Conservation (phyloP, 2,329 filamentous ascomycete species). For the Xylariaceae sp. region DNA sequence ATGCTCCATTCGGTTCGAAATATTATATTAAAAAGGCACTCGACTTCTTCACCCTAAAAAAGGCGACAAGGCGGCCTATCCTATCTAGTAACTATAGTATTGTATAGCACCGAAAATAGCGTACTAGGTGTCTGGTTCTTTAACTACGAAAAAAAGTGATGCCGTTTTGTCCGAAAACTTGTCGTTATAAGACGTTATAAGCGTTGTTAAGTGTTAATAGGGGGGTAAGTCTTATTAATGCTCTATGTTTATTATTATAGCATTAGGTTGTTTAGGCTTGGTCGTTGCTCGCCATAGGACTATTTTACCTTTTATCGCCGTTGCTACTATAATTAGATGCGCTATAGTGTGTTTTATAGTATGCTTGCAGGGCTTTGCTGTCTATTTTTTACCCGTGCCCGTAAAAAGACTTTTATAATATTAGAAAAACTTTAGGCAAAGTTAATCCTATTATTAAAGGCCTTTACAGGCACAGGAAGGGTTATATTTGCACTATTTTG, state of each 20-base stretch:
- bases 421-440: constrained; percentile 8
- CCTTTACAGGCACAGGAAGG: constrained; percentile 1
- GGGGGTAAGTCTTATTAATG: background rate
- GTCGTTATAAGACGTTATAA: too few species aligned
- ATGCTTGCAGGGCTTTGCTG: background rate
- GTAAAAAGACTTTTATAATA: constrained; percentile 8
- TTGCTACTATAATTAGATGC: constrained; percentile 5
- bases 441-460: constrained; percentile 8
- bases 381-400: constrained; percentile 1
- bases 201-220: constrained; percentile 3
- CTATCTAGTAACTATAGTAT: constrained; percentile 1
- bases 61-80: background rate
- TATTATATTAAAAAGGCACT: too few species aligned
- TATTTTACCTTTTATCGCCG: background rate
- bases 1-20: too few species aligned
- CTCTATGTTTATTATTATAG: background rate
- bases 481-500: constrained; percentile 5
- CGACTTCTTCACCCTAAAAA: too few species aligned
- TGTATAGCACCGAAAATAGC: background rate
- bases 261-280: constrained; percentile 3
- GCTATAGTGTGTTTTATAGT: background rate
- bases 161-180: background rate
- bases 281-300: background rate
- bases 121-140: constrained; percentile 1
- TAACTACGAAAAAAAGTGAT: background rate